A percentile compares a stretch with the other conserved stretches of the same genome.
Evolutionary conservation across 441 rosid genomes (phyloP).

Genomic region (Croton setiger): DNA sequence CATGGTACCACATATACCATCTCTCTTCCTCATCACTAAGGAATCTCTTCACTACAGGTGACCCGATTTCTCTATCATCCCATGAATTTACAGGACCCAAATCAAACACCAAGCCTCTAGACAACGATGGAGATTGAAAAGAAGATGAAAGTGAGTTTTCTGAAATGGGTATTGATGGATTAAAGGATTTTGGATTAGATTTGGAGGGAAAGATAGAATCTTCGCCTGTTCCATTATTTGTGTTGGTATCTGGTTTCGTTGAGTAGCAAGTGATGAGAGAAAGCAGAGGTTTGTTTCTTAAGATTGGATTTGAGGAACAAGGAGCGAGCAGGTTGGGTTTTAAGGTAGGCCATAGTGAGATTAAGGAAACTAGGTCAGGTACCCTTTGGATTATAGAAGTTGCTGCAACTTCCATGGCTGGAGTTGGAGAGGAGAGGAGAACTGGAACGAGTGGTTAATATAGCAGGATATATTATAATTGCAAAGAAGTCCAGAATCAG

Average conservation of each 20-base stretch:
- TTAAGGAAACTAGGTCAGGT: constrained; percentile 23
- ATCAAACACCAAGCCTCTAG: constrained; percentile 46
- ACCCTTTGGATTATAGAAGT: constrained; percentile 17
- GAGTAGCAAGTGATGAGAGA: constrained; percentile 41
- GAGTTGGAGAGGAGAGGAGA: background rate
- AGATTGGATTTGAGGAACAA: constrained; percentile 19
- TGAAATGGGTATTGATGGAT: constrained; percentile 1
- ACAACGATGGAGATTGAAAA: constrained; percentile 13
- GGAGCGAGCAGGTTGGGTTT: constrained; percentile 25
- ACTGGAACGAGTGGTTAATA: background rate
- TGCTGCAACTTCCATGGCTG: constrained; percentile 41
- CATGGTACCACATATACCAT: constrained; percentile 88
- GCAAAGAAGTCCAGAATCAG: background rate
- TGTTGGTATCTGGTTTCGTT: constrained; percentile 35
- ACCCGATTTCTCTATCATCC: constrained; percentile 51
- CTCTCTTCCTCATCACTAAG: constrained; percentile 75
- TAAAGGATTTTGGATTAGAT: constrained; percentile 17
- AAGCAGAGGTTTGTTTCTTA: constrained; percentile 5
- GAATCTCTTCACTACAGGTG: constrained; percentile 72
- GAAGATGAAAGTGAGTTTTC: background rate
- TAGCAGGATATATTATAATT: background rate
- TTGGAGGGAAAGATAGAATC: constrained; percentile 21
- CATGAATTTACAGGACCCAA: constrained; percentile 43
- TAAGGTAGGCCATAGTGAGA: constrained; percentile 22
- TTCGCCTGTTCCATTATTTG: constrained; percentile 30